Percentiles rank a stretch among this genome's conserved stretches.
These are phyloP conservation scores for Stephanodiscus triporus DNA, from an alignment of 108 stramenopile genomes.

Conservation along the genomic window DNA sequence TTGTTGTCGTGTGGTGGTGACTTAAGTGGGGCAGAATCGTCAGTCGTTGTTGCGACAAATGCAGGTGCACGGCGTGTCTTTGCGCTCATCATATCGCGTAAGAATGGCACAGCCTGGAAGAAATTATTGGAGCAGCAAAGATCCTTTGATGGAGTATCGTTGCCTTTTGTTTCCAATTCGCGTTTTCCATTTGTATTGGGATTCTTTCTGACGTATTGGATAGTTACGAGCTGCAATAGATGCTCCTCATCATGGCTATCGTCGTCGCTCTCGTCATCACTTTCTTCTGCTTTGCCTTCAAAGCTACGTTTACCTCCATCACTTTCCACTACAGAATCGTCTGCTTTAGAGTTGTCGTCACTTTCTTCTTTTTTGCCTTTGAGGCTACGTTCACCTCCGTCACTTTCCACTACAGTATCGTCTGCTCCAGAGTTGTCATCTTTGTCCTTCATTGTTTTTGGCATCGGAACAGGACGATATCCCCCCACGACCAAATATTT, in stretches of 20 bases:
- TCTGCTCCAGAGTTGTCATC: slow-evolving; percentile 23
- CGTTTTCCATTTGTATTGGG: background rate
- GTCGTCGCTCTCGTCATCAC: slow-evolving; percentile 14
- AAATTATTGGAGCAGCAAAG: slow-evolving; percentile 10
- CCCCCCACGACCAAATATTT: slow-evolving; percentile 43
- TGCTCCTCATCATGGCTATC: slow-evolving; percentile 24
- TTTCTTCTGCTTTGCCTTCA: slow-evolving; percentile 10
- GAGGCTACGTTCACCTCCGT: too few species aligned
- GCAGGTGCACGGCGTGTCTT: slow-evolving; percentile 7
- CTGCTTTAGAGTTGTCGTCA: slow-evolving; percentile 17
- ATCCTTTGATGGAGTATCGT: slow-evolving; percentile 16
- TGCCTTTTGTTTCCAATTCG: background rate
- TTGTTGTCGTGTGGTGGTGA: slow-evolving; percentile 17
- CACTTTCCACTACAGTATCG: slow-evolving; percentile 2
- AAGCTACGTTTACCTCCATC: too few species aligned
- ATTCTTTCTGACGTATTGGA: background rate
- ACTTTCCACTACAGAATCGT: slow-evolving; percentile 6
- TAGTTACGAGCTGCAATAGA: slow-evolving; percentile 30
- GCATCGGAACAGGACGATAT: slow-evolving; percentile 27
- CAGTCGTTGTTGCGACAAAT: slow-evolving; percentile 13
- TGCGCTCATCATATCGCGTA: slow-evolving; percentile 1
- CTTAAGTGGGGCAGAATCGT: background rate
- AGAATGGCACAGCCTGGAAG: slow-evolving; percentile 1
- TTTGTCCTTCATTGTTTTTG: background rate
- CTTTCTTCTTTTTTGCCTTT: slow-evolving; percentile 12